Percentiles rank a stretch among this genome's conserved stretches.
Conservation (phyloP, 345 rosid species). For the Gossypium thurberi region DNA sequence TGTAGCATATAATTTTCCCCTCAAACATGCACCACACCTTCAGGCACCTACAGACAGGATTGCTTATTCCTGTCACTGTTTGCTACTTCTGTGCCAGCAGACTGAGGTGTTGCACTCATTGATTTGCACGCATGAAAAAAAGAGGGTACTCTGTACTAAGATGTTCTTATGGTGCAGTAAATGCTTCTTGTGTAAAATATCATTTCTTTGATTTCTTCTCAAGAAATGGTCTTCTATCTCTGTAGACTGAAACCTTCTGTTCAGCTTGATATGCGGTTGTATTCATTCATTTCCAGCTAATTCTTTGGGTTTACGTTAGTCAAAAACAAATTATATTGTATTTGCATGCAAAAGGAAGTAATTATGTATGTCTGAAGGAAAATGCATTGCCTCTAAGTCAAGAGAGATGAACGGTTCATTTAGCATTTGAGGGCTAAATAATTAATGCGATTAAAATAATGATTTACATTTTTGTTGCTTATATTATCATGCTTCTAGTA, state of each 20-base stretch:
- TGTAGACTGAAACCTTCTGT: not conserved
- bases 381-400: not conserved
- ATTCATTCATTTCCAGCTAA: conserved; percentile 3
- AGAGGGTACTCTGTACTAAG: not conserved
- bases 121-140: not conserved
- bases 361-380: not conserved
- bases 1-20: not conserved
- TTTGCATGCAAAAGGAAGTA: not conserved
- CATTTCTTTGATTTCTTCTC: not conserved
- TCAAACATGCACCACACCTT: not conserved
- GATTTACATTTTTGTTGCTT: not conserved
- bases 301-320: not conserved
- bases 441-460: not conserved
- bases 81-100: not conserved
- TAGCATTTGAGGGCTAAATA: not conserved
- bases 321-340: not conserved
- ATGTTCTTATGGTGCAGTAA: not conserved
- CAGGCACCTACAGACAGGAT: not conserved
- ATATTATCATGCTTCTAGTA: not conserved
- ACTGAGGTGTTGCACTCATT: not conserved
- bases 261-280: not conserved
- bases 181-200: not conserved
- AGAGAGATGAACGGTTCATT: not conserved
- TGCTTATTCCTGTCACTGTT: not conserved
- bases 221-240: not conserved